Conservation (phyloP, 164 flowering plant genomes). For the Nelumbo lutea region DNA sequence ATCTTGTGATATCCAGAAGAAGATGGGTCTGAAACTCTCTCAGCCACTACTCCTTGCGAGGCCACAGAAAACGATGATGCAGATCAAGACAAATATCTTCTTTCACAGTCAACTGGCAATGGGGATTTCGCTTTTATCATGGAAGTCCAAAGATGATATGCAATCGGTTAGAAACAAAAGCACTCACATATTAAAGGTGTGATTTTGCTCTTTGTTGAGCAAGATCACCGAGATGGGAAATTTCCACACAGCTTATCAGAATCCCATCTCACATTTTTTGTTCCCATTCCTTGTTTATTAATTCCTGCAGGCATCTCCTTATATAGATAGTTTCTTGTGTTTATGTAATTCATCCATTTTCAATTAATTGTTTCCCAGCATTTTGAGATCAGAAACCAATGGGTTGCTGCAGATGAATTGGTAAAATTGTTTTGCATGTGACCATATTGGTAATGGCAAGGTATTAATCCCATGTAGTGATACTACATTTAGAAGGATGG, state of each 20-base stretch:
- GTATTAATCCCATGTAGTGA: too few species aligned
- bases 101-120: conserved; percentile 31
- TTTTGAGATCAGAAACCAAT: neutral
- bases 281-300: neutral
- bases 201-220: neutral
- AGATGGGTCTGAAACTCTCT: conserved; percentile 48
- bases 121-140: conserved; percentile 52
- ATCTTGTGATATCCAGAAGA: conserved; percentile 30
- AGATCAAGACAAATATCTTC: conserved; percentile 61
- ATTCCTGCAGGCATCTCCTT: neutral
- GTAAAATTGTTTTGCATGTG: neutral
- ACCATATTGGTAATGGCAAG: too few species aligned
- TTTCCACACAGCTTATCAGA: neutral
- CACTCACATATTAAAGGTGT: neutral
- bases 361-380: neutral
- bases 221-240: neutral
- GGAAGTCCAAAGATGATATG: conserved; percentile 36
- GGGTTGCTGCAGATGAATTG: neutral
- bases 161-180: neutral
- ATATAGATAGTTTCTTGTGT: neutral
- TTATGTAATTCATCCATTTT: neutral
- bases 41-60: conserved; percentile 39
- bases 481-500: too few species aligned
- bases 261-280: neutral
- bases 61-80: conserved; percentile 55